Evolutionary conservation across 163 green algal genomes (phyloP).

Genomic region (Volvox carteri): DNA sequence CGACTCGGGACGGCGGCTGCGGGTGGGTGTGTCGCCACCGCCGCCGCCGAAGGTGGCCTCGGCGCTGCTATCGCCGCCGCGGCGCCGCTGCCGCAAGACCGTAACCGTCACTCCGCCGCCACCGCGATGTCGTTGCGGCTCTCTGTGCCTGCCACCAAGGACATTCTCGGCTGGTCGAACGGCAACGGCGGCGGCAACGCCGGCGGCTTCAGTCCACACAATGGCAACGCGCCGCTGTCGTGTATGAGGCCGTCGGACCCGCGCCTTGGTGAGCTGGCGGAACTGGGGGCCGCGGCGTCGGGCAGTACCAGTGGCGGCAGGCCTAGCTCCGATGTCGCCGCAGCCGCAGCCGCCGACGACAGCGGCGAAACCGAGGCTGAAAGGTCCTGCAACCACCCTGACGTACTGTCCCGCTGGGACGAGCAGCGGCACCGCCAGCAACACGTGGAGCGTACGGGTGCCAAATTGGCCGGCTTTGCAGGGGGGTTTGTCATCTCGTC

Average conservation of each 20-base stretch:
- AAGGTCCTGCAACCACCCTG: neutral
- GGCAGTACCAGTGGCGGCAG: neutral
- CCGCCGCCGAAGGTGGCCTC: neutral
- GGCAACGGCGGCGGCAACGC: too few species aligned
- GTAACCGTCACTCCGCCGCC: neutral
- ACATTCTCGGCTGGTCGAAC: neutral
- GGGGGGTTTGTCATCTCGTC: neutral
- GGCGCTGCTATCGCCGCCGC: too few species aligned
- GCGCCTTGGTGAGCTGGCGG: neutral
- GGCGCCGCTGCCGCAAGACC: neutral
- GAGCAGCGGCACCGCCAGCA: constrained; percentile 34
- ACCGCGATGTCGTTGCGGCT: neutral
- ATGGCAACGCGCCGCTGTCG: neutral
- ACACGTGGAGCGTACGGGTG: neutral
- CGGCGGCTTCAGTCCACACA: too few species aligned
- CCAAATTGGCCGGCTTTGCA: neutral
- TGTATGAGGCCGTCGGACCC: neutral
- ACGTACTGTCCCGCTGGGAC: constrained; percentile 29
- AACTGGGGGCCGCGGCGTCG: neutral
- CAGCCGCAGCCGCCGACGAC: neutral
- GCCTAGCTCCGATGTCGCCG: neutral
- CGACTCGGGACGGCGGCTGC: neutral
- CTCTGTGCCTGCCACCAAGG: neutral
- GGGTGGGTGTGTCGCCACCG: neutral
- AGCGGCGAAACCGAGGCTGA: neutral